Percentiles rank a stretch among this genome's conserved stretches.
Evolutionary conservation across 164 flowering plant species (phyloP).

Genomic region (Stephania cephalantha): DNA sequence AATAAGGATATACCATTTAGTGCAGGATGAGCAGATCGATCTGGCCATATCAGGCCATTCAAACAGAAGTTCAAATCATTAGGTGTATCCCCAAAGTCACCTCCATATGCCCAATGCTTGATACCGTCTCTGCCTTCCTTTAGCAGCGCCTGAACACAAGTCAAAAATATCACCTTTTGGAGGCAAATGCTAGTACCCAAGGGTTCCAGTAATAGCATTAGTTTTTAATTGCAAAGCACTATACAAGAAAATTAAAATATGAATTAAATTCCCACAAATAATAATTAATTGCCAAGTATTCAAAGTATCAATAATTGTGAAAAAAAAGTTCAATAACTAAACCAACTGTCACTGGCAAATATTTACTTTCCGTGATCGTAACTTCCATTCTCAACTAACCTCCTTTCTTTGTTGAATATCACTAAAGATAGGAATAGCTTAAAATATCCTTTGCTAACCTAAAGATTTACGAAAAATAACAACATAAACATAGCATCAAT

Average conservation of each 20-base stretch:
- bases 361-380: too few relatives aligned
- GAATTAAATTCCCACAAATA: too few relatives aligned
- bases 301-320: too few relatives aligned
- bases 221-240: neutral
- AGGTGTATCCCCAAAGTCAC: conserved; percentile 92
- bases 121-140: conserved; percentile 54
- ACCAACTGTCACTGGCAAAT: too few relatives aligned
- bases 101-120: conserved; percentile 97
- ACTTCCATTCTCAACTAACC: too few relatives aligned
- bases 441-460: too few relatives aligned
- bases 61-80: conserved; percentile 92
- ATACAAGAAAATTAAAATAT: neutral
- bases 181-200: neutral
- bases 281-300: too few relatives aligned
- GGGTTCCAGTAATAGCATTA: neutral
- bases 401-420: too few relatives aligned
- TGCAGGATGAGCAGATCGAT: conserved; percentile 93
- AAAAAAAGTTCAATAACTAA: too few relatives aligned
- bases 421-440: too few relatives aligned
- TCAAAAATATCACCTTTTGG: neutral
- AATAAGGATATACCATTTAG: conserved; percentile 48
- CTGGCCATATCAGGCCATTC: conserved; percentile 89
- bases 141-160: conserved; percentile 51
- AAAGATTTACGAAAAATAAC: too few relatives aligned
- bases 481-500: too few relatives aligned